These are phyloP conservation scores for Coleophoma eucalyptorum DNA, from an alignment of 2,329 filamentous ascomycete genomes.

Conservation along the genomic window DNA sequence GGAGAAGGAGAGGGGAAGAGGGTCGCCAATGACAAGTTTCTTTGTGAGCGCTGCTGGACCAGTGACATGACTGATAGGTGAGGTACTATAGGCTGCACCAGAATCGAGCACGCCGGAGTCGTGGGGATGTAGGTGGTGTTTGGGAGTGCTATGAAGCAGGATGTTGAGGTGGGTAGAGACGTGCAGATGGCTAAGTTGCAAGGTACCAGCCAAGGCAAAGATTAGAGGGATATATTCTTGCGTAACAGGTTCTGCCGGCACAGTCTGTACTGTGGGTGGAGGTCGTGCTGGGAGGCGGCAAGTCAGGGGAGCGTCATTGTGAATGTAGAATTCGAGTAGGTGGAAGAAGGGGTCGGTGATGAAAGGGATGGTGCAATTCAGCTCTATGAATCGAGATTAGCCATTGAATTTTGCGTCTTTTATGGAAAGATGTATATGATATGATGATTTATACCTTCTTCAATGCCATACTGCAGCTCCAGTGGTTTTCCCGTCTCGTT, in stretches of 20 bases:
- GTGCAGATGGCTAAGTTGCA: slow-evolving; percentile 87
- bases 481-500: slow-evolving; percentile 82
- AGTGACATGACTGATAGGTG: slow-evolving; percentile 56
- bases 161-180: slow-evolving; percentile 88
- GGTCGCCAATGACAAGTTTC: slow-evolving; percentile 81
- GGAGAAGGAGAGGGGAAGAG: slow-evolving; percentile 72
- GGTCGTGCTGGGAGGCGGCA: slow-evolving; percentile 86
- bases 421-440: too few relatives aligned
- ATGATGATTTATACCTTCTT: slow-evolving; percentile 35
- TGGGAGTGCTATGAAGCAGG: slow-evolving; percentile 65
- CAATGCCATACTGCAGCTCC: slow-evolving; percentile 81
- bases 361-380: slow-evolving; percentile 80
- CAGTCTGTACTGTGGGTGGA: slow-evolving; percentile 38
- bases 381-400: slow-evolving; percentile 43
- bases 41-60: slow-evolving; percentile 46
- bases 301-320: slow-evolving; percentile 88
- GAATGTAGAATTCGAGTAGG: slow-evolving; percentile 94
- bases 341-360: slow-evolving; percentile 80
- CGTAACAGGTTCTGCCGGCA: slow-evolving; percentile 37
- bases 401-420: too few relatives aligned
- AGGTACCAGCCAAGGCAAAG: slow-evolving; percentile 82
- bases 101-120: slow-evolving; percentile 81
- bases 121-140: slow-evolving; percentile 58
- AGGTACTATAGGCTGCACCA: slow-evolving; percentile 81
- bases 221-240: slow-evolving; percentile 77